Evolutionary conservation across 2,329 filamentous ascomycete species (phyloP).

Genomic region (Orbilia quercus): DNA sequence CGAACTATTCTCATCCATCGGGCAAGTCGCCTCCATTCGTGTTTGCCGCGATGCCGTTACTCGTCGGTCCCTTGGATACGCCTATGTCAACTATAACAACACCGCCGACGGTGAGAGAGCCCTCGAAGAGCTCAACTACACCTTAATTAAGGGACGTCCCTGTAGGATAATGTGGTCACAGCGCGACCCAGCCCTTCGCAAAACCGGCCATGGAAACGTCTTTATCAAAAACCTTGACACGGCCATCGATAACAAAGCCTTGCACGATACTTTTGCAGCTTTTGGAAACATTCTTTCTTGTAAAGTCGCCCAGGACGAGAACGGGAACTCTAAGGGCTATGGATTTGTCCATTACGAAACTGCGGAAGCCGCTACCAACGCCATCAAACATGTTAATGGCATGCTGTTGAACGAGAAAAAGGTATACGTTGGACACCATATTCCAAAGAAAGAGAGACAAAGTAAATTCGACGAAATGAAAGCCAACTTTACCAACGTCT

Average conservation of each 20-base stretch:
- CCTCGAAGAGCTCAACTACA: slow-evolving; percentile 99
- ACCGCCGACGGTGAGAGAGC: slow-evolving; percentile 96
- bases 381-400: slow-evolving; percentile 99
- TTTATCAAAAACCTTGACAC: slow-evolving; percentile 99
- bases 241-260: slow-evolving; percentile 99
- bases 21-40: slow-evolving; percentile 98
- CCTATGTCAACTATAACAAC: slow-evolving; percentile 99
- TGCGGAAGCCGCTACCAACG: slow-evolving; percentile 92
- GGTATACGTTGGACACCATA: slow-evolving; percentile 98
- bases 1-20: slow-evolving; percentile 99
- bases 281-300: slow-evolving; percentile 99
- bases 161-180: slow-evolving; percentile 99
- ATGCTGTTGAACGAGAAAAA: slow-evolving; percentile 99
- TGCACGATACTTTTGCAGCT: slow-evolving; percentile 98
- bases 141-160: slow-evolving; percentile 95
- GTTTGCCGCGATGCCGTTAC: slow-evolving; percentile 99
- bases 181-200: slow-evolving; percentile 97
- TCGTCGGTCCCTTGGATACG: slow-evolving; percentile 97
- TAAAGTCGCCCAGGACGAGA: slow-evolving; percentile 99
- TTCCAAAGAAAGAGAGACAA: slow-evolving; percentile 99
- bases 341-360: slow-evolving; percentile 99
- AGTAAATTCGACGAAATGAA: slow-evolving; percentile 99
- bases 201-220: slow-evolving; percentile 98
- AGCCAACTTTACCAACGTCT: slow-evolving; percentile 99
- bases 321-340: slow-evolving; percentile 96